phyloP scores from a whole-genome alignment of 176 grass and related monocot genomes.

The Carex pumila region DNA sequence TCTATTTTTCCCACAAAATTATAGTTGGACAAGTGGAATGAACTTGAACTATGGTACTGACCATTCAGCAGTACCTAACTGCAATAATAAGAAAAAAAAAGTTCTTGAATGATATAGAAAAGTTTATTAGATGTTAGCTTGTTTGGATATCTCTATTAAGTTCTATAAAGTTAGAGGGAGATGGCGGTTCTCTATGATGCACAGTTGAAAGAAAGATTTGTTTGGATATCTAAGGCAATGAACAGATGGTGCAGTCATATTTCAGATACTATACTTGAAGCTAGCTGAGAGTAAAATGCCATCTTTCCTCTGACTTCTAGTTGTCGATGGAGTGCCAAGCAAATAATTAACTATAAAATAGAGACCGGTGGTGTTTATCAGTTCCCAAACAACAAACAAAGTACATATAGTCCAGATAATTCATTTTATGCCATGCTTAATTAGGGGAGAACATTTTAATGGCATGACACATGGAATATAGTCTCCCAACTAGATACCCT shows the following conservation, averaged over 20 bases:
- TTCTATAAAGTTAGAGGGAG: background rate
- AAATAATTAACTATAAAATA: too few relatives aligned
- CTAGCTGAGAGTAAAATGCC: background rate
- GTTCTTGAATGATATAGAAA: too few relatives aligned
- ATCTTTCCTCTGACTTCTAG: background rate
- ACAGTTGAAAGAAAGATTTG: background rate
- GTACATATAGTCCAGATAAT: background rate
- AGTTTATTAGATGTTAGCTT: background rate
- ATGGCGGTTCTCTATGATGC: background rate
- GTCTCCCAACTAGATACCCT: too few relatives aligned
- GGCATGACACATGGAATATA: too few relatives aligned
- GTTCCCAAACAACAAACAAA: background rate
- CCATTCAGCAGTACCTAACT: too few relatives aligned
- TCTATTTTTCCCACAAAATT: too few relatives aligned
- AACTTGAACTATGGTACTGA: too few relatives aligned
- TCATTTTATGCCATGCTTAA: background rate
- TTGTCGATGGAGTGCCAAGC: too few relatives aligned
- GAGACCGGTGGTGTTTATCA: too few relatives aligned
- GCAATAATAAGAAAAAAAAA: too few relatives aligned
- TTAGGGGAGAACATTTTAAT: background rate
- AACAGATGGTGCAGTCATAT: background rate
- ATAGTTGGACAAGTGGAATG: too few relatives aligned
- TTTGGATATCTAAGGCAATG: background rate
- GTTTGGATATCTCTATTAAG: background rate
- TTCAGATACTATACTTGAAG: background rate